phyloP scores from a whole-genome alignment of 2,329 filamentous ascomycete genomes.

The Sclerotinia glacialis region DNA sequence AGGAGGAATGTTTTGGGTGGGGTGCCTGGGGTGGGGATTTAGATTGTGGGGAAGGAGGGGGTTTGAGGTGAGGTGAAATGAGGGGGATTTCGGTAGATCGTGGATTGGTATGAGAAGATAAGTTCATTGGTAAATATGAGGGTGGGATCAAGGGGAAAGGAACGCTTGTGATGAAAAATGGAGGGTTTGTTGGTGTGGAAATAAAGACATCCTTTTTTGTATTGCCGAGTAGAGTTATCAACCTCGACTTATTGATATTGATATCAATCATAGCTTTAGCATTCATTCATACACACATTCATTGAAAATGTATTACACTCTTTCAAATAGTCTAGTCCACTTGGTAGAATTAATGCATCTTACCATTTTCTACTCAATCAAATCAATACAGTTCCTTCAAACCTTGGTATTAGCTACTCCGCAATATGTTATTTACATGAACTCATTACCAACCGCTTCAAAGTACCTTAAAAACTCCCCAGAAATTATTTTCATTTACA shows the following conservation, averaged over 20 bases:
- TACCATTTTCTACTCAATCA: neutral
- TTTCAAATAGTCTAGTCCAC: neutral
- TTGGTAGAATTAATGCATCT: neutral
- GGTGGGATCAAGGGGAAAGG: neutral
- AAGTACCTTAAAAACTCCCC: neutral
- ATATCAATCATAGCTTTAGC: slow-evolving; percentile 4
- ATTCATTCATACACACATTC: neutral
- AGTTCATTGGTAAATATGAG: neutral
- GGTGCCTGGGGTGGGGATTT: slow-evolving; percentile 6
- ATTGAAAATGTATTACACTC: no score
- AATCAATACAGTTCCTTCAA: neutral
- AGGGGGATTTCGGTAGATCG: neutral
- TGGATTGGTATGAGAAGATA: neutral
- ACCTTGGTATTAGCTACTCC: neutral
- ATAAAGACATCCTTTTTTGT: neutral
- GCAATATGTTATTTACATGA: neutral
- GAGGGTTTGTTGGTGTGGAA: neutral
- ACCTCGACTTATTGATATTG: neutral
- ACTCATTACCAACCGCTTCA: neutral
- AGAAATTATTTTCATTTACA: neutral
- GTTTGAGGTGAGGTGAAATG: neutral
- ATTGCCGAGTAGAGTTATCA: neutral
- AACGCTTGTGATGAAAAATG: neutral
- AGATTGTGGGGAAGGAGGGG: no score
- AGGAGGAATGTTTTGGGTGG: slow-evolving; percentile 12